Base-by-base conservation (phyloP, 192 early-diverging fungal genomes). In the Thoreauomyces humboldtii region DNA sequence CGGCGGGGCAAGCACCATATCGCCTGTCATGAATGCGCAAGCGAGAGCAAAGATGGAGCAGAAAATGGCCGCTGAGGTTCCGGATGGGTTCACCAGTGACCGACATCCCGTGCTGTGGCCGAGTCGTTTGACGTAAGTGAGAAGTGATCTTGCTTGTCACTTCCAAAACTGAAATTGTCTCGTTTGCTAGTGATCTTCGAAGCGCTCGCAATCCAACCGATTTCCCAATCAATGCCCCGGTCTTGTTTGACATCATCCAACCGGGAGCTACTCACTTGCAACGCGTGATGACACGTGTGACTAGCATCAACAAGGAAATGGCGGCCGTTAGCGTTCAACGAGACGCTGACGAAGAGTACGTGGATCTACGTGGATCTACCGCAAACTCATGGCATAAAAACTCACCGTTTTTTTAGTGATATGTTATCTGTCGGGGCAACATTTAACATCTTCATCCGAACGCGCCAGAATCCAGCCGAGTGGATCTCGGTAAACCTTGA, bases 401-500 rank as follows among this genome's bases (percentile, higher is more conserved):
- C 22, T 64, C 58, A 56, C 35, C 35, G 7, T 19, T 31, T 35
- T 22, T 25, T 31, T 12, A 69, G 61, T n/a, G 64, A 61, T 3
- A 42, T 27, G 12, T 41, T 79, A 25, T 64, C 57, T 12, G 34
- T 66, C 28, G 83, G 83, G 5, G 74, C 76, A 3, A 78, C 69
- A 4, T 85, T 85, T 67, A 81, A 77, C 43, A 65, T 85, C 25
- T 82, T 77, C 59, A 66, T 85, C 27, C 65, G 78, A 15, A 58
- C 71, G 0, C 42, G 77, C 15, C 24, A 38, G 11, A 63, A 59
- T 37, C 61, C 70, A 25, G 29, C 28, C 6, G 70, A 74, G 44
- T 86, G 84, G 84, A 73, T 63, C 9, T 73, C 77, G 21, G 74
- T 82, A n/a, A 79, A 86, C 36, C 51, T 86, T 14, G 76, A 82